Base-by-base conservation (phyloP, 352 stramenopile genomes). In the Globisporangium emineosum region DNA sequence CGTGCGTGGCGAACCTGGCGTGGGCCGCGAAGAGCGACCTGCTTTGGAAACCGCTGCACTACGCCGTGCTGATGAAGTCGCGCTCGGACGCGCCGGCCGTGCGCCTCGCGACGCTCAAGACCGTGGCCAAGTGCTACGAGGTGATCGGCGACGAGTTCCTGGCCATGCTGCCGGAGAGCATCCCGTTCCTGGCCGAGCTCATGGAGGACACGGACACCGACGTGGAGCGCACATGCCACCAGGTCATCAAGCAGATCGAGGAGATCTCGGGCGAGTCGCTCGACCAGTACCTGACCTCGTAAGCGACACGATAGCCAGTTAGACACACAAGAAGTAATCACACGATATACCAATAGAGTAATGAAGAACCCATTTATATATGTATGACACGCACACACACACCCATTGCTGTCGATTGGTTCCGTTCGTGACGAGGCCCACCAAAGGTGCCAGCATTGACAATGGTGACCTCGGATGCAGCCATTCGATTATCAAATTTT, bases 211-310 rank as follows among this genome's bases (percentile, higher is more conserved):
- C 81, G 63, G 84, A 96, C 66, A 64, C 70, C 50, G 83, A 96
- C 50, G 89, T 96, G 50, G 89, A 94, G 69, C 76, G 74, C 64
- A 88, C 87, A 68, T 93, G 84, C 72, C 86, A 94, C 72, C 69
- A 81, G 35, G 83, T 96, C n/a, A 94, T 95, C 65, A 92, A 93
- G 65, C 82, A 93, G 72, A 93, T 96, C 66, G 89, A 96, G 62
- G 86, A 94, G 45, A 93, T 96, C 61, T 96, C 84, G 29, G 89
- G 89, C 59, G 89, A 96, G 71, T 93, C 80, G 52, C 79, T 96
- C 56, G 84, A 96, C 69, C 86, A 96, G 67, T 96, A 95, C 76
- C 73, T 96, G 42, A 89, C 83, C 40, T 79, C 74, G 21, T 87
- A 85, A 27, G 17, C 15, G 7, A 10, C 1, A 7, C 17, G 23